These are phyloP conservation scores for Pseudopithomyces chartarum DNA, from an alignment of 2,329 filamentous ascomycete species.

Conservation along the genomic window DNA sequence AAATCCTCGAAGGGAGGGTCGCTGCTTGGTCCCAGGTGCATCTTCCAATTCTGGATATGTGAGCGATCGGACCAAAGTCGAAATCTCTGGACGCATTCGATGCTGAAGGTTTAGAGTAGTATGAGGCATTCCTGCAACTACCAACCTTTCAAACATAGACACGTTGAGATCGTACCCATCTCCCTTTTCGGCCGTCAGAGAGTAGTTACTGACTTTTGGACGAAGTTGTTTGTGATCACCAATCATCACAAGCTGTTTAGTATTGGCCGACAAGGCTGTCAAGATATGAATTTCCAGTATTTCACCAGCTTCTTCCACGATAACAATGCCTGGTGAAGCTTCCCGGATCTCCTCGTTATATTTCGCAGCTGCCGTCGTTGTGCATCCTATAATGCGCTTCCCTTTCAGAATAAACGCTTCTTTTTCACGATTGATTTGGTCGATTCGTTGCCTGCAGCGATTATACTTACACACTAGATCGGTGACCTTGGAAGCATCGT, in stretches of 20 bases:
- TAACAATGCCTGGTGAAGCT: constrained; percentile 62
- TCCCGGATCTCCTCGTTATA: constrained; percentile 60
- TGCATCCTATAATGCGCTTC: constrained; percentile 68
- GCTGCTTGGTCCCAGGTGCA: constrained; percentile 53
- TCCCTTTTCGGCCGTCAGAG: constrained; percentile 65
- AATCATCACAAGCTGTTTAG: constrained; percentile 70
- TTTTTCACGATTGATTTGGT: constrained; percentile 30
- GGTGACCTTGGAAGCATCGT: constrained; percentile 53
- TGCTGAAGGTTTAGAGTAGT: constrained; percentile 66
- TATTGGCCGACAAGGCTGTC: constrained; percentile 60
- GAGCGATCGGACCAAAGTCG: constrained; percentile 59
- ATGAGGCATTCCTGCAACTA: constrained; percentile 60
- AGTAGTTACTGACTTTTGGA: constrained; percentile 68
- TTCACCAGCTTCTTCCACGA: constrained; percentile 76
- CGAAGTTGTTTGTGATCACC: constrained; percentile 76
- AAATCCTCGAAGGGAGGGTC: constrained; percentile 61
- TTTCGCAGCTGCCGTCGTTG: constrained; percentile 72
- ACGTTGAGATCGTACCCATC: constrained; percentile 69
- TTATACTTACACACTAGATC: constrained; percentile 51
- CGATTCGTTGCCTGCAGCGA: constrained; percentile 47
- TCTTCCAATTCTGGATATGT: constrained; percentile 69
- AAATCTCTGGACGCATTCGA: constrained; percentile 72
- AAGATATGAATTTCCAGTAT: constrained; percentile 72
- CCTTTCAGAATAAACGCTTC: constrained; percentile 43
- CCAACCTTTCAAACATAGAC: constrained; percentile 72